Percentiles rank a stretch among this genome's conserved stretches.
Evolutionary conservation across 176 grass and related monocot species (phyloP).

Genomic region (Carex scoparia): DNA sequence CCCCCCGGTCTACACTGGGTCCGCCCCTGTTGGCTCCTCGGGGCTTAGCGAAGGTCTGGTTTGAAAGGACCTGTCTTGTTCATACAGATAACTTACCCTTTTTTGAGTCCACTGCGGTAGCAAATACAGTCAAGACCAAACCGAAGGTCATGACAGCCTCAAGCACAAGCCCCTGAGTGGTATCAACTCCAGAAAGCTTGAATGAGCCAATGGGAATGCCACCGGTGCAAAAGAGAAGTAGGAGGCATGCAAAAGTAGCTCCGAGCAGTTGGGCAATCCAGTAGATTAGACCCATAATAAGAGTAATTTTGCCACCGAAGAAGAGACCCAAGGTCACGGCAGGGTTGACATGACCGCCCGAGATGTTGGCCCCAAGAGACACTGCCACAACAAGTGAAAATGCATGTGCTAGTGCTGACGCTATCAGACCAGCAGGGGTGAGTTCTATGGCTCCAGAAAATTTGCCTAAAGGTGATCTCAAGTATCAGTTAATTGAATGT

Average conservation of each 20-base stretch:
- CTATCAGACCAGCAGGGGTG: constrained; percentile 12
- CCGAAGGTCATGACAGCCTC: constrained; percentile 41
- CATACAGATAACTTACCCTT: constrained; percentile 5
- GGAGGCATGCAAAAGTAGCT: constrained; percentile 19
- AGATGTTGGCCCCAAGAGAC: constrained; percentile 30
- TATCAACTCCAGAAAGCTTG: constrained; percentile 12
- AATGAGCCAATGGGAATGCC: constrained; percentile 16
- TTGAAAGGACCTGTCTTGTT: too few relatives aligned
- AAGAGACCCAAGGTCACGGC: constrained; percentile 33
- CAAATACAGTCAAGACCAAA: constrained; percentile 34
- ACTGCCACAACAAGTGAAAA: constrained; percentile 27
- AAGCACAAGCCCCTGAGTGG: constrained; percentile 28
- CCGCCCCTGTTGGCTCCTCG: too few relatives aligned
- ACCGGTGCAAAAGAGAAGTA: constrained; percentile 22
- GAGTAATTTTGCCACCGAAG: constrained; percentile 29
- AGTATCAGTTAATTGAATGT: neutral
- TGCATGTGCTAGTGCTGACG: constrained; percentile 23
- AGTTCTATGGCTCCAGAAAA: neutral
- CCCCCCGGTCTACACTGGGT: too few relatives aligned
- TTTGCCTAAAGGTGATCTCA: constrained; percentile 10
- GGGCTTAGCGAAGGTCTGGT: too few relatives aligned
- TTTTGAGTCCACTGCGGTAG: constrained; percentile 31
- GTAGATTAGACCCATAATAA: constrained; percentile 25
- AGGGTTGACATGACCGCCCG: constrained; percentile 35
- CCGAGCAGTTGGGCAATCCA: constrained; percentile 31